Evolutionary conservation across 345 rosid genomes (phyloP).

Genomic region (Atalantia buxifolia): DNA sequence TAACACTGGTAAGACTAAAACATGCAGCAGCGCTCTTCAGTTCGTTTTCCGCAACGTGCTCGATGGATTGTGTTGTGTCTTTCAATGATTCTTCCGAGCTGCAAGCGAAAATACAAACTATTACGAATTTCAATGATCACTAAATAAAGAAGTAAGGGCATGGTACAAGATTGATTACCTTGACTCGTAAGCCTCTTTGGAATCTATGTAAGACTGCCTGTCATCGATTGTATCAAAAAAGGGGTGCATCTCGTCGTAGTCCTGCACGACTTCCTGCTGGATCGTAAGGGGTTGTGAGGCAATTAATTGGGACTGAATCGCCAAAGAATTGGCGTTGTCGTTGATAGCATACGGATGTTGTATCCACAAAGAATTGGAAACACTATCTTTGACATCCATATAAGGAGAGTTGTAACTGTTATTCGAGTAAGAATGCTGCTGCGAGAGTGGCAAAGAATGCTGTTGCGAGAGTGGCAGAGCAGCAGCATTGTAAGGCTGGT

Average conservation of each 20-base stretch:
- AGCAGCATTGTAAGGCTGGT: slow-evolving; percentile 16
- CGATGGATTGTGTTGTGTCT: slow-evolving; percentile 43
- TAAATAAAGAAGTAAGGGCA: too few species aligned
- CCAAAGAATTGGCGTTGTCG: slow-evolving; percentile 25
- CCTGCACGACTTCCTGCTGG: slow-evolving; percentile 52
- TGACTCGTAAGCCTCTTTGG: slow-evolving; percentile 55
- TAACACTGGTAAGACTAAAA: slow-evolving; percentile 79
- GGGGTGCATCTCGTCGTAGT: slow-evolving; percentile 72
- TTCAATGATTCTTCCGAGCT: slow-evolving; percentile 71
- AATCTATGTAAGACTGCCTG: slow-evolving; percentile 66
- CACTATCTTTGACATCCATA: slow-evolving; percentile 44
- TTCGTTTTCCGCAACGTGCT: slow-evolving; percentile 62
- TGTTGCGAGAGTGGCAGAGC: too few species aligned
- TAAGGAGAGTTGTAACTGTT: slow-evolving; percentile 34
- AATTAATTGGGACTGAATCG: slow-evolving; percentile 47
- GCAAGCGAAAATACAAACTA: slow-evolving; percentile 1
- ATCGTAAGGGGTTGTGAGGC: slow-evolving; percentile 34
- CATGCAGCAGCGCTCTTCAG: slow-evolving; percentile 84
- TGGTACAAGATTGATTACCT: slow-evolving; percentile 29
- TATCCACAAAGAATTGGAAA: slow-evolving; percentile 37
- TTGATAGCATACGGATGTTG: slow-evolving; percentile 32
- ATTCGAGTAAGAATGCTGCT: slow-evolving; percentile 43
- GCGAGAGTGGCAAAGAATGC: slow-evolving; percentile 29
- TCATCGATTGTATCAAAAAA: slow-evolving; percentile 79
- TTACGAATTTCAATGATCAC: too few species aligned